Conservation (phyloP, 164 flowering plant genomes). For the Annona cherimola region DNA sequence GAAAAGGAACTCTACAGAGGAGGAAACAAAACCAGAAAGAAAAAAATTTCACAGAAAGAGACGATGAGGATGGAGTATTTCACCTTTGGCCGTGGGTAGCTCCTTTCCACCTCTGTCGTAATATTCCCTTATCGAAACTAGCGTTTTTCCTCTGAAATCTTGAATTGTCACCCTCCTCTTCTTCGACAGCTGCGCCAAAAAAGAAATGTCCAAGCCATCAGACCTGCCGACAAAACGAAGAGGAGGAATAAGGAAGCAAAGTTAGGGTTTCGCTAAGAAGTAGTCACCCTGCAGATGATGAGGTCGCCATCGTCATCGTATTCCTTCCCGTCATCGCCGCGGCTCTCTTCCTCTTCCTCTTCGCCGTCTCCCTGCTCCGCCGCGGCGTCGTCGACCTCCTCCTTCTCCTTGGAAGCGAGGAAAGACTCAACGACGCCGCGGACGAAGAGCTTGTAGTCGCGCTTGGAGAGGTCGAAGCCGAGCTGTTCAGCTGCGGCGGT, state of each 20-base stretch:
- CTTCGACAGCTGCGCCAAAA: constrained; percentile 49
- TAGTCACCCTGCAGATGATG: constrained; percentile 67
- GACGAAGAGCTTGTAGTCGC: constrained; percentile 43
- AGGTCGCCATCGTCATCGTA: constrained; percentile 79
- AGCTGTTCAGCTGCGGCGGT: constrained; percentile 48
- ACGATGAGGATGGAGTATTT: background rate
- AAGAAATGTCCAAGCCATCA: background rate
- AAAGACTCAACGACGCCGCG: constrained; percentile 49
- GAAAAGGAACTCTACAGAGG: background rate
- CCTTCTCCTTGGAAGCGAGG: constrained; percentile 28
- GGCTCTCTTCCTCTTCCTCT: constrained; percentile 18
- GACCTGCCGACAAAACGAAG: background rate
- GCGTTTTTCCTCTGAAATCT: constrained; percentile 75
- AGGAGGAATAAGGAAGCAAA: background rate
- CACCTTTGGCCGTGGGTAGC: constrained; percentile 83
- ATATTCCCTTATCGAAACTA: constrained; percentile 89
- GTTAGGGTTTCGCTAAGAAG: background rate
- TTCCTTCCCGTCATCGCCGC: constrained; percentile 35
- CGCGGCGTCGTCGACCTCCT: constrained; percentile 11
- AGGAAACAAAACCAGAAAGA: background rate
- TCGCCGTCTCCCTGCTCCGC: constrained; percentile 9
- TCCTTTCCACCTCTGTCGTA: constrained; percentile 72
- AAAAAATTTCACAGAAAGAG: background rate
- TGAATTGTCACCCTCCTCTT: constrained; percentile 82
- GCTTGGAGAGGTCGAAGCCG: constrained; percentile 44